Evolutionary conservation across 441 rosid species (phyloP).

Genomic region (Pelargonium cotyledonis): DNA sequence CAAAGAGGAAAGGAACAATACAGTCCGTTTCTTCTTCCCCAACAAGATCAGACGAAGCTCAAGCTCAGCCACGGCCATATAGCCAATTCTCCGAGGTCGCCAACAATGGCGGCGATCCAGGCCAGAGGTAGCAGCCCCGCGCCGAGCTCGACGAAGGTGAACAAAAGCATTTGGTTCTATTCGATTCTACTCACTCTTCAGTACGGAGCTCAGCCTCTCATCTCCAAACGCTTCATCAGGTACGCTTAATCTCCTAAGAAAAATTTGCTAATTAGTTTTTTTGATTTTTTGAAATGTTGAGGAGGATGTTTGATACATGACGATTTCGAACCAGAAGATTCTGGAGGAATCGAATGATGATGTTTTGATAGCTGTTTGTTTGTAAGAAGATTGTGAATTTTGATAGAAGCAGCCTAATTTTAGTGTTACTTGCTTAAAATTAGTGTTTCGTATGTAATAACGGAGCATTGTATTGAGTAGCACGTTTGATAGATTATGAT

Average conservation of each 20-base stretch:
- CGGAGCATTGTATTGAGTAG: too few species aligned
- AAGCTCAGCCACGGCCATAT: background rate
- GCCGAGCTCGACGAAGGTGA: slow-evolving; percentile 25
- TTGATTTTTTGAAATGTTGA: background rate
- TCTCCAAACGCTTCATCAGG: slow-evolving; percentile 89
- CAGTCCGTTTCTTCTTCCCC: background rate
- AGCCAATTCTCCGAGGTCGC: slow-evolving; percentile 17
- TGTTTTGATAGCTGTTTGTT: background rate
- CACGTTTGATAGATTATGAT: background rate
- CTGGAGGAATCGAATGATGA: background rate
- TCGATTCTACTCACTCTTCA: slow-evolving; percentile 74
- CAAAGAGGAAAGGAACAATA: too few species aligned
- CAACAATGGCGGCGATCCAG: slow-evolving; percentile 33
- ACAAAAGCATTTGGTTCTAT: slow-evolving; percentile 46
- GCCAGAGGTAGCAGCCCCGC: slow-evolving; percentile 17
- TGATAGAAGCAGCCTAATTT: background rate
- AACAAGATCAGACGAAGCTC: background rate
- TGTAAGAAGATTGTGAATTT: background rate
- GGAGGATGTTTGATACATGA: background rate
- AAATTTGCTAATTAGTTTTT: background rate
- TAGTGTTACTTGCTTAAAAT: background rate
- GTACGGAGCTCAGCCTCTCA: slow-evolving; percentile 91
- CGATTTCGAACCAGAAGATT: background rate
- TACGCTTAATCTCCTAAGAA: slow-evolving; percentile 14
- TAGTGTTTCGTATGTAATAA: too few species aligned